These are phyloP conservation scores for Amauroascus verrucosus DNA, from an alignment of 2,329 filamentous ascomycete genomes.

Conservation along the genomic window DNA sequence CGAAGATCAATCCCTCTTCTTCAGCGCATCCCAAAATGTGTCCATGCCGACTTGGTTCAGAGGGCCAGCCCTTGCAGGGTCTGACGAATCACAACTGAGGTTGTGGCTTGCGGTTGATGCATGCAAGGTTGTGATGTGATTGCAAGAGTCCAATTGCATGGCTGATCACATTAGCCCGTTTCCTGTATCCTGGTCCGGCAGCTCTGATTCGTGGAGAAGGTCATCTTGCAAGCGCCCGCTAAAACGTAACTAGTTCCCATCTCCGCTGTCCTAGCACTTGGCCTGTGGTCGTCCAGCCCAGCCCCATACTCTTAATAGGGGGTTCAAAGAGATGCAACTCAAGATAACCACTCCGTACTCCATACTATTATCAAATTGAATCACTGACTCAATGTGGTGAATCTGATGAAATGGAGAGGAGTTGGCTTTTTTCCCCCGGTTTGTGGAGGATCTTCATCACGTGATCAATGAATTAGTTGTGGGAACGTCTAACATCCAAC, in stretches of 20 bases:
- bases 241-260: background rate
- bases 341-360: too few species aligned
- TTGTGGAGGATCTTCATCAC: too few species aligned
- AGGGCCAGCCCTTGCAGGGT: background rate
- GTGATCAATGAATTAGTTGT: too few species aligned
- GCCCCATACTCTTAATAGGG: too few species aligned
- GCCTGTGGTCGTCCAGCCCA: background rate
- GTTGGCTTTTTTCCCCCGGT: too few species aligned
- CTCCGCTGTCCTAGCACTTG: background rate
- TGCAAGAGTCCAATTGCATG: slow-evolving; percentile 8
- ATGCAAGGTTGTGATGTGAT: slow-evolving; percentile 8
- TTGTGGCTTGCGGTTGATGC: background rate
- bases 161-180: slow-evolving; percentile 8
- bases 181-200: background rate
- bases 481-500: background rate
- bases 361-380: too few species aligned
- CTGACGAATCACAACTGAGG: slow-evolving; percentile 1
- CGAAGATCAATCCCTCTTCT: background rate
- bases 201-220: slow-evolving; percentile 6
- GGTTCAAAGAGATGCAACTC: too few species aligned
- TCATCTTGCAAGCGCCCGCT: slow-evolving; percentile 8
- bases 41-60: background rate
- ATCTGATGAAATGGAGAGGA: too few species aligned
- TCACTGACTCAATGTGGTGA: too few species aligned
- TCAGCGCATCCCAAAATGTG: background rate